Base-by-base conservation (phyloP, 306 rosid species). In the Fagus crenata region DNA sequence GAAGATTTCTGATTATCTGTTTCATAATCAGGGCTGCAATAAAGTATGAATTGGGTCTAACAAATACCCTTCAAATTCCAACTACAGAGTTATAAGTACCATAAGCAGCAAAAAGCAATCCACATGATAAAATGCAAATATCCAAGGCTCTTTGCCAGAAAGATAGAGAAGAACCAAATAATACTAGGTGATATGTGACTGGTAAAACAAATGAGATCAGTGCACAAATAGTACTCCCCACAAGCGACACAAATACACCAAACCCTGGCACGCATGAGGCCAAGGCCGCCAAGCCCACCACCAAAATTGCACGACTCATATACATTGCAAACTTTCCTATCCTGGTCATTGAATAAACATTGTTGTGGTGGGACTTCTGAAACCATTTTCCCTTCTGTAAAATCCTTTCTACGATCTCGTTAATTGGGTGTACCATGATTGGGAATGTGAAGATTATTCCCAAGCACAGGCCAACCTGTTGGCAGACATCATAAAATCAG, bases 381-480 rank as follows among this genome's bases (percentile, higher is more conserved):
- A 78, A 63, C 84, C 85, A 81, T 35, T 32, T 72, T 60, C 37
- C 58, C 41, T 70, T 59, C 22, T 37, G 74, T 42, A 92, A 82
- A 77, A 75, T 82, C 59, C 83, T 89, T 81, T 94, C 97, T 59
- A 91, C 80, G 79, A 94, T 92, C 88, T 94, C 97, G 61, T 92
- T 88, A 35, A 94, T 75, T 15, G 98, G 97, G 71, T 89, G 96
- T 15, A 94, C 58, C 97, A 94, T 92, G 80, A 89, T 81, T 31
- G 98, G 98, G 84, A 94, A 92, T 46, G 98, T 92, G 83, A 94
- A 94, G 40, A 86, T 43, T 7, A 94, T 86, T 77, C 97, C 97
- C 80, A 92, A 71, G 77, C 95, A 94, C 78, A 92, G 82, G 51
- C 98, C 98, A 61, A 89, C 74, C 98, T 92, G 95, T 78, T 65